Evolutionary conservation across 768 basidiomycete species (phyloP).

Genomic region (Boletus edulis): DNA sequence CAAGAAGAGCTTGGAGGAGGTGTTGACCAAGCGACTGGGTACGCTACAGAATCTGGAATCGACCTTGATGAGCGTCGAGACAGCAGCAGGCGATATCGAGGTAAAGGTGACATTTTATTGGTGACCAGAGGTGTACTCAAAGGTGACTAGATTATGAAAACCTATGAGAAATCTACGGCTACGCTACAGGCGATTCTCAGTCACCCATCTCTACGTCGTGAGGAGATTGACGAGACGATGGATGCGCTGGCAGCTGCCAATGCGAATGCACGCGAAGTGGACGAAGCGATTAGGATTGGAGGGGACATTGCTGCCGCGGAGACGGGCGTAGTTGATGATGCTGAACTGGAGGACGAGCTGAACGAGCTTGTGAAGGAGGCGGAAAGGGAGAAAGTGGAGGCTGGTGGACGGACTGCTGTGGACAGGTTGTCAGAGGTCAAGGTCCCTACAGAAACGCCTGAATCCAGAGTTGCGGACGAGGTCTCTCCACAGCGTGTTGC

Average conservation of each 20-base stretch:
- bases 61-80: conserved; percentile 80
- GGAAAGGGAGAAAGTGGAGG: conserved; percentile 38
- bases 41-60: conserved; percentile 73
- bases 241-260: conserved; percentile 83
- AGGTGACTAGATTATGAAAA: conserved; percentile 68
- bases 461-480: not conserved
- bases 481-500: conserved; percentile 5
- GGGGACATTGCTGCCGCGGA: conserved; percentile 56
- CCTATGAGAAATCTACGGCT: conserved; percentile 78
- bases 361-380: conserved; percentile 49
- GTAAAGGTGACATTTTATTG: conserved; percentile 39
- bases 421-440: conserved; percentile 21
- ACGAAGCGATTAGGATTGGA: conserved; percentile 70
- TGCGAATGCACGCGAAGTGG: conserved; percentile 78
- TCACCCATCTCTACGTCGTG: conserved; percentile 77
- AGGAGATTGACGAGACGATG: conserved; percentile 81
- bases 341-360: conserved; percentile 65
- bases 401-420: conserved; percentile 24
- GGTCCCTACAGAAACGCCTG: conserved; percentile 16
- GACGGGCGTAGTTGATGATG: conserved; percentile 49
- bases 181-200: conserved; percentile 75
- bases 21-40: conserved; percentile 70
- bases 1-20: conserved; percentile 76
- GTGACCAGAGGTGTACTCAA: not conserved
- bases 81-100: conserved; percentile 86